phyloP scores from a whole-genome alignment of 108 stramenopile genomes.

The Cyclotella sp. region DNA sequence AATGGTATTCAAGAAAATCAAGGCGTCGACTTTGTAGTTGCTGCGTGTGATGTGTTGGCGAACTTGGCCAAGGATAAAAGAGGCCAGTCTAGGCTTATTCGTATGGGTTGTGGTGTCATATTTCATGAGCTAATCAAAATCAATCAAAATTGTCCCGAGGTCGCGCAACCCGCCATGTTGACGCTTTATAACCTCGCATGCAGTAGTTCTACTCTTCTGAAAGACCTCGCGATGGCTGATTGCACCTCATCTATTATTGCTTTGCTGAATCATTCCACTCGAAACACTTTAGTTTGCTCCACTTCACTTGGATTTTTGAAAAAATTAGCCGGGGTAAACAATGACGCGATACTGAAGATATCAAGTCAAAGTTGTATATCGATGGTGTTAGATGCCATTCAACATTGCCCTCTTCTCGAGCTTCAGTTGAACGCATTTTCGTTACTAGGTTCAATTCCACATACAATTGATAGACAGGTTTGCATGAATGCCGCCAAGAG shows the following conservation, averaged over 20 bases:
- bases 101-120: not conserved
- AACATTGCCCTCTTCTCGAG: constrained; percentile 8
- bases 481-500: constrained; percentile 8
- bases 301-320: constrained; percentile 20
- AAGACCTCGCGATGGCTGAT: constrained; percentile 2
- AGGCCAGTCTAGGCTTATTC: constrained; percentile 1
- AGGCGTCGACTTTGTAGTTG: constrained; percentile 1
- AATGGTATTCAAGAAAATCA: constrained; percentile 3
- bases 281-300: not conserved
- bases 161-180: constrained; percentile 13
- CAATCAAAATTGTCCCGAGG: not conserved
- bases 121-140: constrained; percentile 8
- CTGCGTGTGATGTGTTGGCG: constrained; percentile 24
- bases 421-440: constrained; percentile 23
- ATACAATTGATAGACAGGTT: not conserved
- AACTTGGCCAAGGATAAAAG: constrained; percentile 18
- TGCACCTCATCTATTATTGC: constrained; percentile 7
- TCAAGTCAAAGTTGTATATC: not conserved
- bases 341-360: not conserved
- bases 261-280: not conserved
- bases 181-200: constrained; percentile 21
- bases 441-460: not conserved
- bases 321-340: constrained; percentile 5
- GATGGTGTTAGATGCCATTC: constrained; percentile 26
- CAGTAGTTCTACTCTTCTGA: not conserved